A percentile compares a stretch with the other conserved stretches of the same genome.
These are phyloP conservation scores for Wallemia ichthyophaga DNA, from an alignment of 1,284 basidiomycete species.

Conservation along the genomic window DNA sequence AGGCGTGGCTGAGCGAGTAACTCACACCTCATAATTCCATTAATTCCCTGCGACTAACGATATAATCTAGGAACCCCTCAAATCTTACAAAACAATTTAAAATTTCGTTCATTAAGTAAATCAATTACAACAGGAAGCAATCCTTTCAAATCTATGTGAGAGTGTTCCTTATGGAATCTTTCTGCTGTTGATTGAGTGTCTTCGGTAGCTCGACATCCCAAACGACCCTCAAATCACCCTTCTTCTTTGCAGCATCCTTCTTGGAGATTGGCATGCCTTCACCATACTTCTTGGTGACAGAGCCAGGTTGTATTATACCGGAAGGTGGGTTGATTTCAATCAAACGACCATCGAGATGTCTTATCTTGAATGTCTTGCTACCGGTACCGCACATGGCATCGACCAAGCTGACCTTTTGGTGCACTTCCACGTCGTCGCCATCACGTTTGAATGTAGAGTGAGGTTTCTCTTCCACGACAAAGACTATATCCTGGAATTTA, in stretches of 20 bases:
- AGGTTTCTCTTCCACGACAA: slow-evolving; percentile 70
- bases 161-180: slow-evolving; percentile 43
- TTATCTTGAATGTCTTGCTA: slow-evolving; percentile 19
- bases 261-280: slow-evolving; percentile 82
- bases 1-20: too few relatives aligned
- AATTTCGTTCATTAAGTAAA: neutral
- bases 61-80: too few relatives aligned
- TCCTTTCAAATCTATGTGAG: slow-evolving; percentile 17
- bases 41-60: too few relatives aligned
- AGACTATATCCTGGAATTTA: slow-evolving; percentile 56
- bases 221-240: slow-evolving; percentile 51
- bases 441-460: slow-evolving; percentile 43
- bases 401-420: slow-evolving; percentile 36
- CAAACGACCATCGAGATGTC: slow-evolving; percentile 48
- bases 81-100: neutral
- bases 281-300: slow-evolving; percentile 33
- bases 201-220: slow-evolving; percentile 67
- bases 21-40: too few relatives aligned
- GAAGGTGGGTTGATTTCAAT: slow-evolving; percentile 34
- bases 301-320: slow-evolving; percentile 45
- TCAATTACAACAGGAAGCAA: neutral
- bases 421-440: slow-evolving; percentile 42
- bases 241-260: slow-evolving; percentile 33
- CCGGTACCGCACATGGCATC: slow-evolving; percentile 40
- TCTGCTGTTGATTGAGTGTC: slow-evolving; percentile 36